Evolutionary conservation across 768 basidiomycete genomes (phyloP).

Genomic region (Agaricus subrufescens): DNA sequence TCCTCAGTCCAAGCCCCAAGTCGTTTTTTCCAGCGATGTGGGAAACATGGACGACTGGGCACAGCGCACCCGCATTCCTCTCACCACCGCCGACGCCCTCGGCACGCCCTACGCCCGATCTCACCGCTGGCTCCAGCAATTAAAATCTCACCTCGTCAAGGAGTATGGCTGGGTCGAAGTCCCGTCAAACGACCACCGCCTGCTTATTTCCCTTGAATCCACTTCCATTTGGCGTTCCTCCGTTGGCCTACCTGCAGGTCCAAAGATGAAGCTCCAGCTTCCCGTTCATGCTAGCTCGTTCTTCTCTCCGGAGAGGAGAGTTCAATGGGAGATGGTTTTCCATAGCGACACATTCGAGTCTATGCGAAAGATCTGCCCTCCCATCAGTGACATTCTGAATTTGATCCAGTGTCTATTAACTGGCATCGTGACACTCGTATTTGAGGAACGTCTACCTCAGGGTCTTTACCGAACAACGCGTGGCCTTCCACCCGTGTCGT

Average conservation of each 20-base stretch:
- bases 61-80: conserved; percentile 68
- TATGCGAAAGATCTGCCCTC: conserved; percentile 60
- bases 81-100: conserved; percentile 79
- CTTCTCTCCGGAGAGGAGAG: conserved; percentile 77
- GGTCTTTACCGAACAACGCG: conserved; percentile 72
- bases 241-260: conserved; percentile 71
- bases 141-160: conserved; percentile 60
- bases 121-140: conserved; percentile 66
- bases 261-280: conserved; percentile 65
- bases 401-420: conserved; percentile 71
- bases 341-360: conserved; percentile 73
- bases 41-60: conserved; percentile 84
- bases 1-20: conserved; percentile 38
- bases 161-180: conserved; percentile 69
- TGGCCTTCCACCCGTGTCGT: conserved; percentile 71
- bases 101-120: conserved; percentile 78
- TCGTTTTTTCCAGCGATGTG: conserved; percentile 78
- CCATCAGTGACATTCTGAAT: conserved; percentile 65
- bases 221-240: conserved; percentile 76
- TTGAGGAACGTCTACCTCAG: conserved; percentile 70
- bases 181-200: conserved; percentile 53
- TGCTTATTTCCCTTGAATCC: conserved; percentile 78
- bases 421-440: conserved; percentile 65
- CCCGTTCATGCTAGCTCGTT: conserved; percentile 80
- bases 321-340: conserved; percentile 91